Evolutionary conservation across 352 stramenopile genomes (phyloP).

Genomic region (Globisporangium irregulare): DNA sequence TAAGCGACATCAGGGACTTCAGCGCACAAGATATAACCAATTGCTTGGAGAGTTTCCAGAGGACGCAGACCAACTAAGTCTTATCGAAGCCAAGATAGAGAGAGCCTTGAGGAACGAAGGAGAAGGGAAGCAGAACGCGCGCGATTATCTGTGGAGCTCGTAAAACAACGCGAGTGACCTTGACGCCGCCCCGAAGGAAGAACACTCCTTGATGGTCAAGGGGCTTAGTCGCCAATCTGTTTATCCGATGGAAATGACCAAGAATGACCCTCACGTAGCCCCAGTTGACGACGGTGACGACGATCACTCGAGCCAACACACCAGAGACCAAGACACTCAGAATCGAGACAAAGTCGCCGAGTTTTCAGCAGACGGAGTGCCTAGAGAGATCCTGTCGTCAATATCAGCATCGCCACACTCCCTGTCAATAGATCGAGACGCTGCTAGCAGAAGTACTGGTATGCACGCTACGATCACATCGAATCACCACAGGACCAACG

Average conservation of each 20-base stretch:
- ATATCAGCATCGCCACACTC: neutral
- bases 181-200: neutral
- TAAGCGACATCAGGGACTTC: conserved; percentile 4
- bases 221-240: conserved; percentile 65
- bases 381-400: neutral
- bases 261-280: conserved; percentile 13
- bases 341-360: conserved; percentile 13
- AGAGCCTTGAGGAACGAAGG: neutral
- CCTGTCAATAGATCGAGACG: neutral
- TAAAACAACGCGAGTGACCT: neutral
- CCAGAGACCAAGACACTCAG: neutral
- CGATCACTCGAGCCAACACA: neutral
- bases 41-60: neutral
- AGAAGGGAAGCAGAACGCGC: neutral
- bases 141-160: neutral
- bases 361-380: neutral
- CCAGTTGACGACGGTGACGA: conserved; percentile 19
- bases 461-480: neutral
- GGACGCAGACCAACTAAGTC: neutral
- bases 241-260: conserved; percentile 51
- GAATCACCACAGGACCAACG: neutral
- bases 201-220: conserved; percentile 37
- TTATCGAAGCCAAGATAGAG: neutral
- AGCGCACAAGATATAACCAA: neutral
- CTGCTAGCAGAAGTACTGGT: neutral